Evolutionary conservation across 2,329 filamentous ascomycete species (phyloP).

Genomic region (Leptosphaerulina australis): DNA sequence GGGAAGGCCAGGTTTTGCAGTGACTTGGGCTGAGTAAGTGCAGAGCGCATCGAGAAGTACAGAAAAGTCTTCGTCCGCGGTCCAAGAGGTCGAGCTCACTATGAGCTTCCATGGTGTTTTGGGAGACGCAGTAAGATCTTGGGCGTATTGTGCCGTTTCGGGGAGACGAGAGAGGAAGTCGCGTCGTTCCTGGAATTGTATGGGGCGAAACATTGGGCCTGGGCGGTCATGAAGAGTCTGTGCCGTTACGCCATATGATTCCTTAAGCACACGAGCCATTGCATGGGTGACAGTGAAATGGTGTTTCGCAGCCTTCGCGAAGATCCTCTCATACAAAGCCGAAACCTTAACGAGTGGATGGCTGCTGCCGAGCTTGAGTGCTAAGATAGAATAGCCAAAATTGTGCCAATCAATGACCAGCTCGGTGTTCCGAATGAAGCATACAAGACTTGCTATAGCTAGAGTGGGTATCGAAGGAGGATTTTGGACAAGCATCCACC

Average conservation of each 20-base stretch:
- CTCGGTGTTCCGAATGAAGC: constrained; percentile 76
- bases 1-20: constrained; percentile 60
- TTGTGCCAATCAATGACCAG: constrained; percentile 98
- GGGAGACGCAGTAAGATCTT: constrained; percentile 57
- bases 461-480: constrained; percentile 94
- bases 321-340: constrained; percentile 74
- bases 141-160: constrained; percentile 66
- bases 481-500: constrained; percentile 91
- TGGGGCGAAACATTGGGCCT: constrained; percentile 78
- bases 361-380: constrained; percentile 63
- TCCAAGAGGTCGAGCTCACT: constrained; percentile 97
- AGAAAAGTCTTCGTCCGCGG: constrained; percentile 92
- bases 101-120: constrained; percentile 69
- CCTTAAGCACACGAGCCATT: constrained; percentile 76
- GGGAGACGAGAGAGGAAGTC: constrained; percentile 69
- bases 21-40: constrained; percentile 66
- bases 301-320: constrained; percentile 71
- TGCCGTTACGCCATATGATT: constrained; percentile 68
- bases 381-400: constrained; percentile 94
- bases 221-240: constrained; percentile 75
- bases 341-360: constrained; percentile 82
- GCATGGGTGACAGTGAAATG: constrained; percentile 90
- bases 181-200: constrained; percentile 51
- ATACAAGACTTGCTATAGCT: constrained; percentile 73
- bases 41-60: constrained; percentile 83